phyloP scores from a whole-genome alignment of 352 stramenopile species.

The Globisporangium sylvaticum region DNA sequence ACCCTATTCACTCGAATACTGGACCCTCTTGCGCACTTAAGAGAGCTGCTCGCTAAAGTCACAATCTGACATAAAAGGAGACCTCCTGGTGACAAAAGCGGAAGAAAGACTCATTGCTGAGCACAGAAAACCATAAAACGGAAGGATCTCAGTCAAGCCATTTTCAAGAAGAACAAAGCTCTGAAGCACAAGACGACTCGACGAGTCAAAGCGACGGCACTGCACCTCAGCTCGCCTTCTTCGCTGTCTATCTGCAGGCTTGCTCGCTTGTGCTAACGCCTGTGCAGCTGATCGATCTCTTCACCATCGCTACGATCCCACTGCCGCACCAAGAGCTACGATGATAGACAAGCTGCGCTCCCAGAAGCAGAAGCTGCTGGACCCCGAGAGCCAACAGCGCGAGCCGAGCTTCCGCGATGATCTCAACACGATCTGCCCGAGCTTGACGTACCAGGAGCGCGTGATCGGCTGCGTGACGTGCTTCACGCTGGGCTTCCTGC shows the following conservation, averaged over 20 bases:
- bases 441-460: constrained; percentile 81
- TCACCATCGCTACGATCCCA: not conserved
- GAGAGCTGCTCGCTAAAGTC: not conserved
- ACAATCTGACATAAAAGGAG: not conserved
- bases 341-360: constrained; percentile 66
- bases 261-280: not conserved
- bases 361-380: constrained; percentile 81
- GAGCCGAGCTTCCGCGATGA: constrained; percentile 31
- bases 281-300: not conserved
- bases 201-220: constrained; percentile 3
- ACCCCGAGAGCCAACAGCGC: constrained; percentile 44
- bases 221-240: not conserved
- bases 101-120: not conserved
- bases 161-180: not conserved
- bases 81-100: too few relatives aligned
- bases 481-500: constrained; percentile 75
- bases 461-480: constrained; percentile 78
- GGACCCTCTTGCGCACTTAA: not conserved
- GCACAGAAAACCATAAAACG: not conserved
- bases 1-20: not conserved
- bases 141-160: constrained; percentile 5
- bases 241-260: not conserved
- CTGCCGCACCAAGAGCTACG: not conserved
- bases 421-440: constrained; percentile 49
- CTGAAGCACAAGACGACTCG: not conserved